Base-by-base conservation (phyloP, 164 flowering plant species). In the Magnolia changhungtana region DNA sequence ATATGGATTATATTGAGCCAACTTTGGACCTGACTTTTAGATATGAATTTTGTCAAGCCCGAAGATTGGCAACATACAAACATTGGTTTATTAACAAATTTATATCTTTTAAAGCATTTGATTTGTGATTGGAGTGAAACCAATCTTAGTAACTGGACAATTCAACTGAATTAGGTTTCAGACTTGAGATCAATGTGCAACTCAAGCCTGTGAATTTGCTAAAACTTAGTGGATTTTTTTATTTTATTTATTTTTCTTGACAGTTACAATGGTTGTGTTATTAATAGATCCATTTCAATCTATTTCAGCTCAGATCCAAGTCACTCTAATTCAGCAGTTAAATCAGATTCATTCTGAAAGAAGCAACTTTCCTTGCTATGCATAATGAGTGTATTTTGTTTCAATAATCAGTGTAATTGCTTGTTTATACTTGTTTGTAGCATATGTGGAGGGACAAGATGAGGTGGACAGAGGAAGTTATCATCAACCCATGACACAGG, bases 381-480 rank as follows among this genome's bases (percentile, higher is more conserved):
- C 61, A 55, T 55, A 11, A 13, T 55, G 4, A 55, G 3, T 55
- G 61, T 11, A 55, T 2, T 55, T 55, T 16, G 18, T 55, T 55
- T 55, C 61, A 55, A 55, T 55, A 16, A 55, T 55, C 45, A 37
- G 45, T 37, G 45, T 37, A 37, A 3, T 8, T 55, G 3, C 16
- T 55, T 55, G 61, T 55, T 55, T 55, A 55, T 29, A 2, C 7
- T 55, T 67, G 58, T 78, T 75, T 79, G 80, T 80, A 96, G 99
- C 98, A 81, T 94, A 94, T 80, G 97, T 83, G 77, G 97, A 96
- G 84, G 96, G 91, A 70, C 88, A 93, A 69, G 94, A 96, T 23
- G 98, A 90, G 72, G 84, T 50, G 49, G 98, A 91, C 72, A 85
- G 91, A 83, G 93, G 92, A 75, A 50, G 82, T 66, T 79, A 94